phyloP scores from a whole-genome alignment of 2,329 filamentous ascomycete species.

The Cephalotrichum gorgonifer region DNA sequence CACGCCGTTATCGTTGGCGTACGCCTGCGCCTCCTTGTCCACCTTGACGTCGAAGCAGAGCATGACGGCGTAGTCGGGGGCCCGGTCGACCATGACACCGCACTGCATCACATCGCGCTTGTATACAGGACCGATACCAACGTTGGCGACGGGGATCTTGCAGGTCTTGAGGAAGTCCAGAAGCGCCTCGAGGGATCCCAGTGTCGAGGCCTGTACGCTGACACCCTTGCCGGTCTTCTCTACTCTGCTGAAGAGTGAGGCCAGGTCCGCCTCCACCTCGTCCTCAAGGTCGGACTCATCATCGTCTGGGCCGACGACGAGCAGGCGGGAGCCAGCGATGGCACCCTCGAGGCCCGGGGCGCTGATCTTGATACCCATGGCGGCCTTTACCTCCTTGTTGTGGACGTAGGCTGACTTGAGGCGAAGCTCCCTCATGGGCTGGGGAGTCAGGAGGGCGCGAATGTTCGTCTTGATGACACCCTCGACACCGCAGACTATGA shows the following conservation, averaged over 20 bases:
- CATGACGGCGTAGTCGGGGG: constrained; percentile 95
- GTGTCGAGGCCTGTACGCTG: constrained; percentile 91
- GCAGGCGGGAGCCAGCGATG: constrained; percentile 88
- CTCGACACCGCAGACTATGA: constrained; percentile 93
- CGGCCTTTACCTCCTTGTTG: constrained; percentile 98
- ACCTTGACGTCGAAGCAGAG: constrained; percentile 99
- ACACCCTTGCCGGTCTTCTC: constrained; percentile 90
- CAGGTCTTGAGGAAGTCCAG: constrained; percentile 91
- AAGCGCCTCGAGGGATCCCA: constrained; percentile 90
- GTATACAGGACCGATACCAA: constrained; percentile 94
- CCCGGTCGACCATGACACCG: constrained; percentile 93
- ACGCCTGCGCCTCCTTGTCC: constrained; percentile 85
- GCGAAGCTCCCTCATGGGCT: constrained; percentile 84
- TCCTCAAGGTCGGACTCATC: constrained; percentile 96
- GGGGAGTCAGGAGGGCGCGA: constrained; percentile 84
- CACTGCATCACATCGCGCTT: constrained; percentile 96
- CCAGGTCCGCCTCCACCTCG: constrained; percentile 91
- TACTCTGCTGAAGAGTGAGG: constrained; percentile 81
- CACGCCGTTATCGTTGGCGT: constrained; percentile 88
- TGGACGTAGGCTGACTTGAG: constrained; percentile 95
- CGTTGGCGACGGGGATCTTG: constrained; percentile 96
- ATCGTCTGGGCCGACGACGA: constrained; percentile 89
- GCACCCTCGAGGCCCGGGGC: constrained; percentile 91
- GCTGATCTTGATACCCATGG: constrained; percentile 96
- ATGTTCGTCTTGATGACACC: constrained; percentile 93